phyloP scores from a whole-genome alignment of 495 filamentous ascomycete genomes.

The Delitschia confertaspora region DNA sequence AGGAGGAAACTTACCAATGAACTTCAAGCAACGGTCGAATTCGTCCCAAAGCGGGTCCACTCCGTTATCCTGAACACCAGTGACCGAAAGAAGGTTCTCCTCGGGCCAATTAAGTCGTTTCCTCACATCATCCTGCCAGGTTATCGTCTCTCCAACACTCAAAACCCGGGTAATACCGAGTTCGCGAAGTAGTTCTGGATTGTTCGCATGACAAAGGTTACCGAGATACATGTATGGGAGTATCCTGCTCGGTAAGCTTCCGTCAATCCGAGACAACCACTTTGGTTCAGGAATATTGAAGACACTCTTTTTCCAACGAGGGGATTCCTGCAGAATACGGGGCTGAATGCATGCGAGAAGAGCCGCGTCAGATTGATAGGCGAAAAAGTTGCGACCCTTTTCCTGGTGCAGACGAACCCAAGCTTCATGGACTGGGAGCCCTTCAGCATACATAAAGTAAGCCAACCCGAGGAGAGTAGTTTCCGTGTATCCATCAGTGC shows the following conservation, averaged over 20 bases:
- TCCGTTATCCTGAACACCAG: slow-evolving; percentile 89
- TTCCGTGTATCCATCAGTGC: slow-evolving; percentile 93
- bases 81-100: slow-evolving; percentile 68
- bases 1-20: slow-evolving; percentile 66
- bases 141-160: slow-evolving; percentile 84
- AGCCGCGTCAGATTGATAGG: slow-evolving; percentile 81
- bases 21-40: slow-evolving; percentile 77
- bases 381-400: slow-evolving; percentile 86
- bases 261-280: slow-evolving; percentile 81
- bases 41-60: slow-evolving; percentile 85
- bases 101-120: slow-evolving; percentile 58
- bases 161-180: slow-evolving; percentile 82
- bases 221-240: slow-evolving; percentile 94
- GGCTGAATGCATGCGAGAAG: slow-evolving; percentile 66
- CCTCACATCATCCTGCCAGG: slow-evolving; percentile 54
- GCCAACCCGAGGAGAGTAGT: slow-evolving; percentile 77
- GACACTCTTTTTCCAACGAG: slow-evolving; percentile 22
- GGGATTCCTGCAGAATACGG: slow-evolving; percentile 53
- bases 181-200: slow-evolving; percentile 66
- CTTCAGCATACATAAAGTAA: slow-evolving; percentile 85
- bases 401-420: slow-evolving; percentile 79
- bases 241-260: slow-evolving; percentile 79
- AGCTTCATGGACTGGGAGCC: slow-evolving; percentile 67
- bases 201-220: slow-evolving; percentile 87
- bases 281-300: slow-evolving; percentile 45